Conservation (phyloP, 2,329 filamentous ascomycete genomes). For the Pyricularia pennisetigena region DNA sequence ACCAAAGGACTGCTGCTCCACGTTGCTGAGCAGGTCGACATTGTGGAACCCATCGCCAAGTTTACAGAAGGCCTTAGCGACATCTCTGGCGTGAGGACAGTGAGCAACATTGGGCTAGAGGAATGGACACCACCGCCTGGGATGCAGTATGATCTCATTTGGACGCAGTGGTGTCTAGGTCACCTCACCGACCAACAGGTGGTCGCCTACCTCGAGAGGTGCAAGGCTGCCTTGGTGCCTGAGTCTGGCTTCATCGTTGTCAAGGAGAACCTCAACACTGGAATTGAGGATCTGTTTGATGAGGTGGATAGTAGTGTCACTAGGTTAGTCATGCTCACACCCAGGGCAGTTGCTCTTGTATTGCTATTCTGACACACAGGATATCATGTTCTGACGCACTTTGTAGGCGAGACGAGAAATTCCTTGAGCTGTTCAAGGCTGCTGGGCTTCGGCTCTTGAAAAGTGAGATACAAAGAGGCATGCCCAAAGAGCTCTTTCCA, state of each 20-base stretch:
- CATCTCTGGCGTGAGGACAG: slow-evolving; percentile 46
- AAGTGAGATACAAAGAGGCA: slow-evolving; percentile 63
- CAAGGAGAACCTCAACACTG: slow-evolving; percentile 68
- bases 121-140: slow-evolving; percentile 46
- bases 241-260: slow-evolving; percentile 51
- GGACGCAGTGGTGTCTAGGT: slow-evolving; percentile 85
- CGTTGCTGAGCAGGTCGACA: slow-evolving; percentile 63
- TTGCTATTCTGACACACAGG: slow-evolving; percentile 5
- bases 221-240: slow-evolving; percentile 31
- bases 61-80: slow-evolving; percentile 58
- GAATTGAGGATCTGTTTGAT: slow-evolving; percentile 60
- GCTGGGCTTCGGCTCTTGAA: slow-evolving; percentile 60
- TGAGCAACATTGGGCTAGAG: slow-evolving; percentile 68
- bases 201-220: slow-evolving; percentile 53
- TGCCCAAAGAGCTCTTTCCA: slow-evolving; percentile 58
- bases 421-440: slow-evolving; percentile 55
- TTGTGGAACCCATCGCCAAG: slow-evolving; percentile 76
- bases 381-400: not conserved
- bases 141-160: slow-evolving; percentile 66
- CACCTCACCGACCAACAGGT: slow-evolving; percentile 71
- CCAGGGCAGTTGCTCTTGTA: not conserved
- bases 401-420: slow-evolving; percentile 59
- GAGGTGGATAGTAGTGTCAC: slow-evolving; percentile 69
- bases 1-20: slow-evolving; percentile 67
- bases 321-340: slow-evolving; percentile 26